Conservation (phyloP, 2,329 filamentous ascomycete genomes). For the Calonectria multiphialidica region DNA sequence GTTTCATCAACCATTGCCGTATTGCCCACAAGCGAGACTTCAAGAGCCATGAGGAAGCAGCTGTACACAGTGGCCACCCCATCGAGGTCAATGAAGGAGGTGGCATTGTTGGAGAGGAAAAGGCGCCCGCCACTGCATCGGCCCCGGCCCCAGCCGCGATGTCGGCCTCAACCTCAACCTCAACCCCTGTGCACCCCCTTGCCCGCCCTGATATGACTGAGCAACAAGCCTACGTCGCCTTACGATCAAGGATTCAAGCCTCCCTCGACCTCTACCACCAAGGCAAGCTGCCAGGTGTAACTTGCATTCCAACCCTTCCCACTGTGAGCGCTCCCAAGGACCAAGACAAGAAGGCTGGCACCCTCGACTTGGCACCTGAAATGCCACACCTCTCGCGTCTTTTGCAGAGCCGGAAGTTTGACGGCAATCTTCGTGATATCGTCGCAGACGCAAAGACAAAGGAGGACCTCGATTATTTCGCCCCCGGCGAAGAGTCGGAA, state of each 20-base stretch:
- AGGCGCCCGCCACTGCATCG: conserved; percentile 26
- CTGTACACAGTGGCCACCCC: conserved; percentile 85
- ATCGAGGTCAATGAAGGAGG: conserved; percentile 65
- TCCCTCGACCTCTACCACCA: conserved; percentile 65
- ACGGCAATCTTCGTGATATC: conserved; percentile 68
- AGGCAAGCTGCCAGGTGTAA: conserved; percentile 63
- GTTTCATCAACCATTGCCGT: conserved; percentile 99
- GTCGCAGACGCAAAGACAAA: conserved; percentile 71
- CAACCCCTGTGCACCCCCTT: conserved; percentile 49
- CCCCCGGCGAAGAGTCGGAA: conserved; percentile 68
- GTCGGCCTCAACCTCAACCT: conserved; percentile 23
- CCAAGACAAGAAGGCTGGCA: conserved; percentile 29
- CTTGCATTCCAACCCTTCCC: conserved; percentile 55
- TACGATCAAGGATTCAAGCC: conserved; percentile 65
- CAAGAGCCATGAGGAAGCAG: conserved; percentile 96
- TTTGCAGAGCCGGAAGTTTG: conserved; percentile 71
- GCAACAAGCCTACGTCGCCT: conserved; percentile 63
- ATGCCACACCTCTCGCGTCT: conserved; percentile 77
- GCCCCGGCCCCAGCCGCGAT: not conserved
- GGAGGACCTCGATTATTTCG: conserved; percentile 61
- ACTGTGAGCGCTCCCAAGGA: conserved; percentile 8
- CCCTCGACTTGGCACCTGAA: conserved; percentile 67
- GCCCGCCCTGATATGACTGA: conserved; percentile 61
- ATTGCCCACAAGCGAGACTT: conserved; percentile 95
- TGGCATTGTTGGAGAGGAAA: conserved; percentile 40